Percentiles rank a stretch among this genome's conserved stretches.
Evolutionary conservation across 257 asterid species (phyloP).

Genomic region (Capsicum pubescens): DNA sequence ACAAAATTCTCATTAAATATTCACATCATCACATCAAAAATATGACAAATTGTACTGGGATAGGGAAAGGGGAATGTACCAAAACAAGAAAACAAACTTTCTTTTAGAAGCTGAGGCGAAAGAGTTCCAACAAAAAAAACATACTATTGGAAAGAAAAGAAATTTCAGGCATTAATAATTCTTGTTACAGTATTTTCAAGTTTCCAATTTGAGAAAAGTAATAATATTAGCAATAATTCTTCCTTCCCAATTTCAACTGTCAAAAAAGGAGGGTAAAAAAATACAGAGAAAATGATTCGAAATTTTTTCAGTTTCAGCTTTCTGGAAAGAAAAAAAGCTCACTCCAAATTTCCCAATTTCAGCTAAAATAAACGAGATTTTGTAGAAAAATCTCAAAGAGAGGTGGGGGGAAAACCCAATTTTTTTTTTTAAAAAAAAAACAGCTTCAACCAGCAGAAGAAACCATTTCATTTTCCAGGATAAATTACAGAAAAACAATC

Average conservation of each 20-base stretch:
- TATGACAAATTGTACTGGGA: not conserved
- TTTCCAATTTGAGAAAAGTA: constrained; percentile 1
- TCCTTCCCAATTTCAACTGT: not conserved
- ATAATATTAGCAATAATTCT: not conserved
- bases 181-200: not conserved
- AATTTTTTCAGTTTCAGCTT: not conserved
- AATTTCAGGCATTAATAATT: not conserved
- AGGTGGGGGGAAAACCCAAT: not conserved
- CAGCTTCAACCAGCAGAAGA: not conserved
- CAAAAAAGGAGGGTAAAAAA: not conserved
- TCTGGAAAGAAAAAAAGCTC: not conserved
- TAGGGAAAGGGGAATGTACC: not conserved
- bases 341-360: not conserved
- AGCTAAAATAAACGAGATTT: constrained; percentile 16
- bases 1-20: not conserved
- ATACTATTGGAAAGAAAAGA: no score
- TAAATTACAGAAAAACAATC: not conserved
- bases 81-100: not conserved
- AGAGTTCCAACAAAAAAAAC: not conserved
- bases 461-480: not conserved
- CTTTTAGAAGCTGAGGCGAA: not conserved
- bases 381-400: not conserved
- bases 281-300: not conserved
- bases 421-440: not conserved
- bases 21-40: not conserved